Percentiles rank a stretch among this genome's conserved stretches.
Conservation (phyloP, 2,329 filamentous ascomycete genomes). For the Zasmidium cellare region DNA sequence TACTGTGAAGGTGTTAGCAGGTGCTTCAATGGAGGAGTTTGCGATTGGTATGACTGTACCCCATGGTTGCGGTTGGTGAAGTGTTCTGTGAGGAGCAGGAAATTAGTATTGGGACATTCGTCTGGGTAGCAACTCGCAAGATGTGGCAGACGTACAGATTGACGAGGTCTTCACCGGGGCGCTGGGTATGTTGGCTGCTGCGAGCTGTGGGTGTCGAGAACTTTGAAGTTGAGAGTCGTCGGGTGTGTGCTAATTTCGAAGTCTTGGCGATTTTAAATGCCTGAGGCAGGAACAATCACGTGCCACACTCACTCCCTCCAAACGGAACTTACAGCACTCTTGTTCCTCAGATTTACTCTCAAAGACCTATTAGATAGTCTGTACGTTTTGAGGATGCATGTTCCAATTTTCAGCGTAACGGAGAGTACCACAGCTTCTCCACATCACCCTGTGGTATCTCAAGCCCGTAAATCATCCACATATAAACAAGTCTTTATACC, state of each 20-base stretch:
- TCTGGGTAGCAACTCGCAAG: background rate
- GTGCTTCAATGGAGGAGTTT: constrained; percentile 8
- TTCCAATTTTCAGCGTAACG: too few species aligned
- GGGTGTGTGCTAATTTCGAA: constrained; percentile 5
- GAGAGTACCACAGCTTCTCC: too few species aligned
- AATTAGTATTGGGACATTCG: background rate
- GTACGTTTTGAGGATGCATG: too few species aligned
- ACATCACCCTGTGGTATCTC: too few species aligned
- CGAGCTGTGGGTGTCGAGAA: constrained; percentile 20
- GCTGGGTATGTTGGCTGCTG: constrained; percentile 20
- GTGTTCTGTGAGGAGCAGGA: constrained; percentile 7
- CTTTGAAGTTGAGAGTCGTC: constrained; percentile 2
- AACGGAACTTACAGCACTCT: too few species aligned
- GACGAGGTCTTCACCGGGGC: constrained; percentile 22
- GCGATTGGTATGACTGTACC: constrained; percentile 40
- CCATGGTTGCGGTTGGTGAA: constrained; percentile 52
- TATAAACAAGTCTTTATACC: too few species aligned
- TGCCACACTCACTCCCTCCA: background rate
- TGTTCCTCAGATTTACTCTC: too few species aligned
- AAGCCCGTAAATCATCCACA: too few species aligned
- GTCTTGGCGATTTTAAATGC: background rate
- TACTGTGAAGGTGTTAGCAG: constrained; percentile 60
- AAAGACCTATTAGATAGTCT: too few species aligned
- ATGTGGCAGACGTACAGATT: constrained; percentile 16
- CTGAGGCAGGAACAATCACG: background rate